Percentiles rank a stretch among this genome's conserved stretches.
phyloP scores from a whole-genome alignment of 1,284 basidiomycete genomes.

The Retiboletus flavoniger region DNA sequence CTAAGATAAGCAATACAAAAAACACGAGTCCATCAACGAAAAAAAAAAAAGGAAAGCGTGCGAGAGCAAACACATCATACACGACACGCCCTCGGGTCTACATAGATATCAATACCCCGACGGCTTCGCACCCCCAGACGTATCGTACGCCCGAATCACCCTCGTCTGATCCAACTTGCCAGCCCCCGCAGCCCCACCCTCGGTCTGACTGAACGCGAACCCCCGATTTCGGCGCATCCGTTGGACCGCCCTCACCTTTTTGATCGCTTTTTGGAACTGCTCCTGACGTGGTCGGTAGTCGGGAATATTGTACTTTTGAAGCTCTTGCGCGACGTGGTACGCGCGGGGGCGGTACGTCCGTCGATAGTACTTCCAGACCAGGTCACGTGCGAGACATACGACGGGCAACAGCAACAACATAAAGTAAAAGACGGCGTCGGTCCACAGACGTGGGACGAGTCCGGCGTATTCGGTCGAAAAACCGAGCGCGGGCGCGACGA shows the following conservation, averaged over 20 bases:
- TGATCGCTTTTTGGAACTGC: constrained; percentile 98
- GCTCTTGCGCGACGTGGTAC: constrained; percentile 97
- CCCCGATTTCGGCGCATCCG: constrained; percentile 92
- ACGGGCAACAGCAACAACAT: constrained; percentile 85
- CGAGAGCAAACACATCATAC: background rate
- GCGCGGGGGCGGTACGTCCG: constrained; percentile 88
- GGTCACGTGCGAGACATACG: constrained; percentile 87
- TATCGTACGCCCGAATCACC: constrained; percentile 89
- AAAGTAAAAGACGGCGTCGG: constrained; percentile 87
- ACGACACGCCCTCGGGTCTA: background rate
- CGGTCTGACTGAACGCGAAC: constrained; percentile 96
- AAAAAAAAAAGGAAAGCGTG: background rate
- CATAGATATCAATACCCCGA: constrained; percentile 73
- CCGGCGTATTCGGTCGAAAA: constrained; percentile 90
- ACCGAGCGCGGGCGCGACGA: constrained; percentile 82
- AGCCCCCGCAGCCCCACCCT: constrained; percentile 71
- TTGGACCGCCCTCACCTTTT: constrained; percentile 94
- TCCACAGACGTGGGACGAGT: constrained; percentile 88
- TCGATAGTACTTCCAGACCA: constrained; percentile 95
- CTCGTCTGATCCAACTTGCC: constrained; percentile 68
- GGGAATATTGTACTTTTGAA: constrained; percentile 96
- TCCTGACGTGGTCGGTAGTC: constrained; percentile 97
- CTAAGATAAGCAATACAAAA: constrained; percentile 1
- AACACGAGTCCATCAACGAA: background rate
- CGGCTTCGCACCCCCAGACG: constrained; percentile 68